phyloP scores from a whole-genome alignment of 345 rosid genomes.

The Populus nigra region DNA sequence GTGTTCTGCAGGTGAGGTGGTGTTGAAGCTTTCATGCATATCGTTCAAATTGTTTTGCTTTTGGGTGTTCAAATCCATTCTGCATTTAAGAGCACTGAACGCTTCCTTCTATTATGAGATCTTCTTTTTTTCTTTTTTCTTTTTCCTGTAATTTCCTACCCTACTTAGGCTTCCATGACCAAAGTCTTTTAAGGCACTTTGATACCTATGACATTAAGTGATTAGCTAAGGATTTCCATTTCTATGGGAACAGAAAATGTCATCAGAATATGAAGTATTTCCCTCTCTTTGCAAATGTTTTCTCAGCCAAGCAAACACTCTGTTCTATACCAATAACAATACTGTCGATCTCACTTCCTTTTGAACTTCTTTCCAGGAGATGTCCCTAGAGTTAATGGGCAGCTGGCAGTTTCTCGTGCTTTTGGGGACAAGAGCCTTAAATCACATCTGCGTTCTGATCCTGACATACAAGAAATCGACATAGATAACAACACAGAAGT shows the following conservation, averaged over 20 bases:
- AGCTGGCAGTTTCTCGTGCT: conserved; percentile 74
- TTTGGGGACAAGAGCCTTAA: conserved; percentile 78
- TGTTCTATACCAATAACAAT: neutral
- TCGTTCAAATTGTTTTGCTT: neutral
- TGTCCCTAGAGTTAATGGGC: conserved; percentile 76
- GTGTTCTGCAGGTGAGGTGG: neutral
- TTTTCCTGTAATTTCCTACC: neutral
- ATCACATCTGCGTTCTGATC: conserved; percentile 60
- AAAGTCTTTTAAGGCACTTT: conserved; percentile 1
- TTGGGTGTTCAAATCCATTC: neutral
- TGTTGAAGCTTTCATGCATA: neutral
- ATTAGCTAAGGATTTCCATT: neutral
- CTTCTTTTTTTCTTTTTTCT: neutral
- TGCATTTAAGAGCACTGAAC: neutral
- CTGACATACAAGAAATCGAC: conserved; percentile 41
- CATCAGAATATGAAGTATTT: neutral
- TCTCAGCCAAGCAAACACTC: neutral
- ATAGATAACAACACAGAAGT: conserved; percentile 40
- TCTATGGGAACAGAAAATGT: neutral
- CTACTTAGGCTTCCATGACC: neutral
- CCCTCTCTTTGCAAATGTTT: neutral
- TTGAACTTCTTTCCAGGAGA: conserved; percentile 47
- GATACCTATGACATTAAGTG: neutral
- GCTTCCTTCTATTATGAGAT: neutral
- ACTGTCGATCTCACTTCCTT: neutral